Base-by-base conservation (phyloP, 768 basidiomycete species). In the Boletus sp. region DNA sequence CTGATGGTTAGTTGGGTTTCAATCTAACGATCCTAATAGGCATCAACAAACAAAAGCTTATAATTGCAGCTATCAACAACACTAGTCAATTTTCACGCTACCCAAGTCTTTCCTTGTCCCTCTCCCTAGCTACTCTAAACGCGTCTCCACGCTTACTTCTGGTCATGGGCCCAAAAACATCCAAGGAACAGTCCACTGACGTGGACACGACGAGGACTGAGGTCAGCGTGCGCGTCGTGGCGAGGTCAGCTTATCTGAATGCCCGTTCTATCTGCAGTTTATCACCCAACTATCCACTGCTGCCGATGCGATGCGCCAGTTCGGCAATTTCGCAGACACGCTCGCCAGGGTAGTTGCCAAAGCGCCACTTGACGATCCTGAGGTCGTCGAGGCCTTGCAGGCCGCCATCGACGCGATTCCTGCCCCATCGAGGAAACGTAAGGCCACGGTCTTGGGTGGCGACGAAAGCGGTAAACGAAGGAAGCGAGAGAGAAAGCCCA, bases 231-330 rank as follows among this genome's bases (percentile, higher is more conserved):
- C 61, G 54, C 57, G 59, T 59, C 59, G 14, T 47, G 42, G 28
- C 41, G 17, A 41, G 35, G 32, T 30, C 45, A 46, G 40, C 51
- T 59, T 60, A 63, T 70, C 61, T 60, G 57, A 69, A 61, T 28
- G 2, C 47, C 53, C 56, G 67, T 59, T 63, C 60, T 53, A 55
- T 63, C 54, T 63, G 20, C 52, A 89, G 87, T 79, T 89, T 70
- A 77, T 80, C 35, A 68, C 73, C 32, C 79, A 80, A 63, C 76
- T 90, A 61, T 70, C 67, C 58, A 74, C 76, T 24, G 81, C 89
- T 55, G 86, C 88, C 39, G 79, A 81, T 47, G 73, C 81, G 37
- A 79, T 92, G 82, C 83, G 84, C 58, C 78, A 81, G 56, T 84
- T 82, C 51, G 85, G 86, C 5, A 75, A 75, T 48, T 67, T 84